Evolutionary conservation across 768 basidiomycete genomes (phyloP), one percentile per base, ranked within the genome.

Genomic region (Hysterangium stoloniferum): DNA sequence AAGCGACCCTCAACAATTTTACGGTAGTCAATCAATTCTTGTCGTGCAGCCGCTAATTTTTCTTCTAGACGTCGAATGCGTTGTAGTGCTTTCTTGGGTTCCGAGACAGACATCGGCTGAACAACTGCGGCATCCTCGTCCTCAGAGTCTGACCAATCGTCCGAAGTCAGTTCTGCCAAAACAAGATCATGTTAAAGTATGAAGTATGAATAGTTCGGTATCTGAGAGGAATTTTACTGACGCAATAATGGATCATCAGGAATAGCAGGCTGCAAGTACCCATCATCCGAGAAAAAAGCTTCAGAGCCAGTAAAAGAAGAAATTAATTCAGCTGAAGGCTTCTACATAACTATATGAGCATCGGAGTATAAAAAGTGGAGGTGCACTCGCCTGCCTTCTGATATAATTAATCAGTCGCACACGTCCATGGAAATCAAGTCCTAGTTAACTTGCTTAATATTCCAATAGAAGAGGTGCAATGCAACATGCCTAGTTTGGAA

Each of bases 211-310:
- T 2, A 19, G 24, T 25, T 3, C 2, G 27, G 32, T 17, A 35
- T 11, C 5, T 28, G 19, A 33, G n/a, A 45, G 36, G 11, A 25
- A 35, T 4, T 24, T 24, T 9, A 71, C 86, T 61, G 59, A 96
- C 95, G 88, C 20, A 98, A 81, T 11, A 96, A 67, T 1, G 91
- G 86, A 62, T 97, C 95, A 58, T 93, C 85, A 59, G 87, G 82
- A 36, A 96, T 57, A 25, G 77, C 79, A 2, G 95, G 95, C 34
- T 78, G 75, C 19, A 98, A 78, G 60, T 89, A 89, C 49, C 78
- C 78, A 60, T 98, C 94, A 6, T 81, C 78, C 11, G 69, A 62
- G 54, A 94, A 78, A 57, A 90, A 75, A 0, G 72, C 46, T 61
- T 89, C 86, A 0, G 66, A 62, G 19, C 80, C 80, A 27, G 73